Base-by-base conservation (phyloP, 75 land plant species). In the Chamaecyparis obtusa region DNA sequence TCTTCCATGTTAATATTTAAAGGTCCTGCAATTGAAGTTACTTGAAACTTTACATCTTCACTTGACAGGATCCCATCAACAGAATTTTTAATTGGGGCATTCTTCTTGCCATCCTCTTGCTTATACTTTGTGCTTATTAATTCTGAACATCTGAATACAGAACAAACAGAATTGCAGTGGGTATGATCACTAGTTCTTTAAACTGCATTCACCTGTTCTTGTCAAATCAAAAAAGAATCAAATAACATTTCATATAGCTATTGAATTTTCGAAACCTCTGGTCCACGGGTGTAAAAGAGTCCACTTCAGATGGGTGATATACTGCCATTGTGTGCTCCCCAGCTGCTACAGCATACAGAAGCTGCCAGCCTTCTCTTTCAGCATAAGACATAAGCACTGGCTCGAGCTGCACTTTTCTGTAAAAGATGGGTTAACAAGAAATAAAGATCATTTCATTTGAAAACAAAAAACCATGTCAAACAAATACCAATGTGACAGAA, bases 291-390 rank as follows among this genome's bases (percentile, higher is more conserved):
- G 37, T 36, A 17, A 32, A 11, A 83, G 43, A 60, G 9, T 69
- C 86, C 35, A 48, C 36, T 46, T 32, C 85, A 67, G 35, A 60
- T 41, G 19, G 83, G n/a, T 84, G 48, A 84, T 27, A 90, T 14
- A 87, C 91, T 71, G 85, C 76, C 43, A 91, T 44, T 32, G 92
- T 91, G 69, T 91, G 92, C 76, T 91, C 91, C 43, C 92, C 92
- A 48, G 91, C 89, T 82, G 92, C 92, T 55, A 91, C 91, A 33
- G 87, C 91, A 88, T 79, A 91, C 82, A 89, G 86, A 35, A 88
- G 79, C 84, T 83, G 56, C 56, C 88, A 84, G 43, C 83, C 85
- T 78, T 87, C 79, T 35, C 72, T 72, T 35, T 84, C 72, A 33
- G 49, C 6, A n/a, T 49, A 75, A 81, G 37, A 35, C 30, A 91